A percentile compares a stretch with the other conserved stretches of the same genome.
phyloP scores from a whole-genome alignment of 2,329 filamentous ascomycete genomes.

The Thermoascus crustaceus region DNA sequence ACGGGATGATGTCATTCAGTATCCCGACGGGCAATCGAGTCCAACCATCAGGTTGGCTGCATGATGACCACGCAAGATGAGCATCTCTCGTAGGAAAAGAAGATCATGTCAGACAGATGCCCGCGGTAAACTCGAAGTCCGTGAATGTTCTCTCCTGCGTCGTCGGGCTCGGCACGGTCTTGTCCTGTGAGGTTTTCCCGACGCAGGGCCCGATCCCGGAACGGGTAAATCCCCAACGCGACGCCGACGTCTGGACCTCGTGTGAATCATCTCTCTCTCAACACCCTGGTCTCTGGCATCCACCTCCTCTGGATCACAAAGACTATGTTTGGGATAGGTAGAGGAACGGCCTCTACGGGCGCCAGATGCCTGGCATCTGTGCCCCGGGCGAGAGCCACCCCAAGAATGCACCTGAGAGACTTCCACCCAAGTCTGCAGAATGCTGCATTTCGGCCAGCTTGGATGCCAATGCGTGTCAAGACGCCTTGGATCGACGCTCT shows the following conservation, averaged over 20 bases:
- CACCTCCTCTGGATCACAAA: background rate
- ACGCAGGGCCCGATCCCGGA: too few species aligned
- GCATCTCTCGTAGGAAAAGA: background rate
- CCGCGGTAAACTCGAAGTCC: slow-evolving; percentile 7
- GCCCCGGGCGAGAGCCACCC: slow-evolving; percentile 8
- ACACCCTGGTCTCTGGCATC: background rate
- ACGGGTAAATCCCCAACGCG: slow-evolving; percentile 1
- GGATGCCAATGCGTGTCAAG: slow-evolving; percentile 51
- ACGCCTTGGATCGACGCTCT: slow-evolving; percentile 64
- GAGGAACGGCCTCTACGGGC: slow-evolving; percentile 13
- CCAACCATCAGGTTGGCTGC: too few species aligned
- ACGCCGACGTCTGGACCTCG: background rate
- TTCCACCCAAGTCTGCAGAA: slow-evolving; percentile 22
- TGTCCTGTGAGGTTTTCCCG: too few species aligned
- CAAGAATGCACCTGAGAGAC: slow-evolving; percentile 9
- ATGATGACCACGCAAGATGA: too few species aligned
- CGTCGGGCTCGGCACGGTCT: slow-evolving; percentile 13
- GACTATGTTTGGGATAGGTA: slow-evolving; percentile 15
- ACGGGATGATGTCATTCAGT: slow-evolving; percentile 5
- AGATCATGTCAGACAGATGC: background rate
- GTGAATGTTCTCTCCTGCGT: too few species aligned
- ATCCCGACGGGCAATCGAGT: too few species aligned
- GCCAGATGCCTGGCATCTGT: slow-evolving; percentile 13
- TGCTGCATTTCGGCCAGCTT: slow-evolving; percentile 24
- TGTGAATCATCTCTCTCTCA: background rate